Evolutionary conservation across 1,284 basidiomycete genomes (phyloP).

Genomic region (Sanghuangporus weigelae): DNA sequence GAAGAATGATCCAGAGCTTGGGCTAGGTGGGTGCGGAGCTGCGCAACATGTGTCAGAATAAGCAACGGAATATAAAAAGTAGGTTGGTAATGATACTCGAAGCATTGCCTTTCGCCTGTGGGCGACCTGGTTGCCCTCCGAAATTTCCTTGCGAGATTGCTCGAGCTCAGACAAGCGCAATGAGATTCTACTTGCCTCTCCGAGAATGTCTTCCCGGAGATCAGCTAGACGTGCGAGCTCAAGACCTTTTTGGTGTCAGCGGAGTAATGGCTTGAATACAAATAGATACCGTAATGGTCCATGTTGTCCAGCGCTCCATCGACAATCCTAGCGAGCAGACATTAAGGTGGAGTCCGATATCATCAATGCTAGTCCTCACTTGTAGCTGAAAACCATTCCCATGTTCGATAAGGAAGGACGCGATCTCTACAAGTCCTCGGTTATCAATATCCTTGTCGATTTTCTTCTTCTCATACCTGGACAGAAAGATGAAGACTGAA

Average conservation of each 20-base stretch:
- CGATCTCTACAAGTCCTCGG: slow-evolving; percentile 37
- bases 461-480: slow-evolving; percentile 44
- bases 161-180: slow-evolving; percentile 56
- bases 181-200: slow-evolving; percentile 58
- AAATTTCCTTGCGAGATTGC: slow-evolving; percentile 49
- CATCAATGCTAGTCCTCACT: slow-evolving; percentile 36
- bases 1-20: slow-evolving; percentile 66
- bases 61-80: slow-evolving; percentile 3
- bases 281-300: slow-evolving; percentile 57
- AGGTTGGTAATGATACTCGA: slow-evolving; percentile 39
- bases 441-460: neutral
- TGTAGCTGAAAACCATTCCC: slow-evolving; percentile 76
- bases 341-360: neutral
- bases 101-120: slow-evolving; percentile 63
- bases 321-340: slow-evolving; percentile 46
- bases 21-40: slow-evolving; percentile 66
- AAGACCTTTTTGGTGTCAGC: slow-evolving; percentile 47
- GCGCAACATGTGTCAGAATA: slow-evolving; percentile 20
- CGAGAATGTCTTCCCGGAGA: slow-evolving; percentile 64
- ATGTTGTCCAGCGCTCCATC: slow-evolving; percentile 56
- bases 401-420: slow-evolving; percentile 50
- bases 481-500: slow-evolving; percentile 76
- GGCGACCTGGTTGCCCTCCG: slow-evolving; percentile 53
- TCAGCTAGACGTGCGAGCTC: slow-evolving; percentile 82
- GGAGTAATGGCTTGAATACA: neutral